phyloP scores from a whole-genome alignment of 1,284 basidiomycete genomes.

The Cerioporus squamosus region DNA sequence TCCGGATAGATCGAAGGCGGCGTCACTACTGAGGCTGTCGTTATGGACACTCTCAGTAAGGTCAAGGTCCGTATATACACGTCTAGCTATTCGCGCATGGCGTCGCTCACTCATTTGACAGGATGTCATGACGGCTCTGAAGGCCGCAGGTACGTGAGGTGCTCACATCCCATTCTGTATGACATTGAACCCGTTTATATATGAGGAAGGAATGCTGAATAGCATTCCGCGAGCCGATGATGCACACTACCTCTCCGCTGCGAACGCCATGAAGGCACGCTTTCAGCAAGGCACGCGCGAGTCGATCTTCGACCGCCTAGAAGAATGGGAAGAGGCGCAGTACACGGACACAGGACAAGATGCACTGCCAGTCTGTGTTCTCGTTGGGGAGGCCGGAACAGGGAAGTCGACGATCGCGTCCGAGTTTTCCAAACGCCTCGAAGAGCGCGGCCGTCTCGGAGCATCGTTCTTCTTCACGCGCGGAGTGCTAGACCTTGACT shows the following conservation, averaged over 20 bases:
- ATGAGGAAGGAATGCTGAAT: not conserved
- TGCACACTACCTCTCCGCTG: not conserved
- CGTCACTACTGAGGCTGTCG: too few species aligned
- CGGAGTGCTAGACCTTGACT: not conserved
- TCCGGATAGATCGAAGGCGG: too few species aligned
- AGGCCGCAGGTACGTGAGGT: too few species aligned
- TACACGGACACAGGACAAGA: not conserved
- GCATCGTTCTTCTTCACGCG: constrained; percentile 19
- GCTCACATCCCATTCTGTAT: too few species aligned
- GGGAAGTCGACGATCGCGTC: constrained; percentile 22
- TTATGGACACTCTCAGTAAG: too few species aligned
- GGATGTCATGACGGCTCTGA: too few species aligned
- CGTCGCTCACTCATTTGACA: too few species aligned
- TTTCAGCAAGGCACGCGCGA: not conserved
- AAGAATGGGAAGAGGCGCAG: not conserved
- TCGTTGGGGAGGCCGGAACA: constrained; percentile 5
- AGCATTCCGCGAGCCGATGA: not conserved
- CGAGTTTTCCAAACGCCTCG: constrained; percentile 6
- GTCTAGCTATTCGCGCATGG: too few species aligned
- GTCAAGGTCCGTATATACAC: too few species aligned
- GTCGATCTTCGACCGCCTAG: not conserved
- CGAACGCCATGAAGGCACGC: not conserved
- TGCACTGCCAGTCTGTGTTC: not conserved
- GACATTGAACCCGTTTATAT: too few species aligned
- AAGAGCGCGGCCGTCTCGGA: constrained; percentile 5